Base-by-base conservation (phyloP, 306 rosid species). In the Abrus pulchellus region DNA sequence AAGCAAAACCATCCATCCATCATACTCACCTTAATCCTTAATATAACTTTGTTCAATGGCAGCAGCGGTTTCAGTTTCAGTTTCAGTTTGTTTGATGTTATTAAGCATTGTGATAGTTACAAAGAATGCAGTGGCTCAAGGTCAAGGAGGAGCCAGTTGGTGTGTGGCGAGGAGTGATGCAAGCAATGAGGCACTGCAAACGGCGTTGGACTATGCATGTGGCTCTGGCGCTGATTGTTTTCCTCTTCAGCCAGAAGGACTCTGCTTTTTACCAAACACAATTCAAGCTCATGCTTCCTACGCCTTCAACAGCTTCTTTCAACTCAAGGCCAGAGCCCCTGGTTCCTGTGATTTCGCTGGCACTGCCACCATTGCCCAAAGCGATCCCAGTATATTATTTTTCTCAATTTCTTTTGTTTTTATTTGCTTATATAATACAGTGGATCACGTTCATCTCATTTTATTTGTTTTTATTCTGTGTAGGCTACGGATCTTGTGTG, bases 401-500 rank as follows among this genome's bases (percentile, higher is more conserved):
- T 20, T 0, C 20, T 20, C 20, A 20, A 20, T 20, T 20, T 20
- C 20, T 20, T 20, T 20, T 20, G 20, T 20, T 20, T 20, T 20
- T 20, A 20, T 20, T 20, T 20, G 20, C 20, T 20, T 20, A 20
- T 20, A 20, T 20, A 20, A 20, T 20, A 20, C 20, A 20, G 20
- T 20, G 20, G 20, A 20, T 20, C 20, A 20, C 20, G 20, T 20
- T 20, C 20, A 20, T 20, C 20, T 20, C 20, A 20, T 3, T 14
- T n/a, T 4, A 6, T 60, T 9, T 14, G 1, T 9, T 50, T 29
- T 33, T 12, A 45, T 29, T 55, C 7, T 78, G 10, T 84, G 43
- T 56, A 96, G 99, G 99, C 80, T 96, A 93, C 82, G 99, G 99
- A 90, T 96, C 99, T 90, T 96, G 99, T 62, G 90, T 90, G 50